phyloP scores from a whole-genome alignment of 345 rosid genomes.

The Populus tremula region DNA sequence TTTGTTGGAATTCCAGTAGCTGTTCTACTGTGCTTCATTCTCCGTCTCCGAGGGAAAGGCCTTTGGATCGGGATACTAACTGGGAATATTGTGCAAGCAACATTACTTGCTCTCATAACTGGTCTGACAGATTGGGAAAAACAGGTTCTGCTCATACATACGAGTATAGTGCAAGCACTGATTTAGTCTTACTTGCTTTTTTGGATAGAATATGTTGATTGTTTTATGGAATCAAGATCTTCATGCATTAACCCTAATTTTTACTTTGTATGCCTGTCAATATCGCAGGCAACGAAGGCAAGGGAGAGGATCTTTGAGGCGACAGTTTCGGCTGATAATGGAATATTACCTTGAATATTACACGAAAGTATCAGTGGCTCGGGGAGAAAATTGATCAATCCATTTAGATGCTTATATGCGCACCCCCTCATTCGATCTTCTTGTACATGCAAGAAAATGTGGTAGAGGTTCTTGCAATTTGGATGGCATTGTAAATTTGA shows the following conservation, averaged over 20 bases:
- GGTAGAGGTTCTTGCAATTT: no score
- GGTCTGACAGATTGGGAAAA: constrained; percentile 18
- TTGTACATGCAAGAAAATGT: no score
- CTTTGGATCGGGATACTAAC: constrained; percentile 19
- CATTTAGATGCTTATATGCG: no score
- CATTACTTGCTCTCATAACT: constrained; percentile 1
- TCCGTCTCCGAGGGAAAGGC: constrained; percentile 8
- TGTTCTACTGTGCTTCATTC: constrained; percentile 6
- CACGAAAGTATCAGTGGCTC: neutral
- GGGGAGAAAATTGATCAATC: no score
- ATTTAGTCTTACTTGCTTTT: no score
- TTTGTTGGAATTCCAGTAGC: constrained; percentile 18
- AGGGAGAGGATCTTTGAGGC: constrained; percentile 15
- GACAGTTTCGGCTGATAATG: constrained; percentile 2
- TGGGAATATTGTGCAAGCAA: constrained; percentile 5
- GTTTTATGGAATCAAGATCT: no score
- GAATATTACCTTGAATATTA: neutral
- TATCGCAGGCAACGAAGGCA: constrained; percentile 11
- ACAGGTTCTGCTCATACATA: constrained; percentile 5
- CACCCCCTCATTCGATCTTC: no score
- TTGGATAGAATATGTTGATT: no score
- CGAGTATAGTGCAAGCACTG: no score
- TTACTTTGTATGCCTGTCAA: constrained; percentile 11
- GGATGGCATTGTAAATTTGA: no score
- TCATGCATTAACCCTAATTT: constrained; percentile 16